Evolutionary conservation across 148 eudicot genomes (phyloP), one percentile per base, ranked within the genome.

Genomic region (Rhododendron griersonianum): DNA sequence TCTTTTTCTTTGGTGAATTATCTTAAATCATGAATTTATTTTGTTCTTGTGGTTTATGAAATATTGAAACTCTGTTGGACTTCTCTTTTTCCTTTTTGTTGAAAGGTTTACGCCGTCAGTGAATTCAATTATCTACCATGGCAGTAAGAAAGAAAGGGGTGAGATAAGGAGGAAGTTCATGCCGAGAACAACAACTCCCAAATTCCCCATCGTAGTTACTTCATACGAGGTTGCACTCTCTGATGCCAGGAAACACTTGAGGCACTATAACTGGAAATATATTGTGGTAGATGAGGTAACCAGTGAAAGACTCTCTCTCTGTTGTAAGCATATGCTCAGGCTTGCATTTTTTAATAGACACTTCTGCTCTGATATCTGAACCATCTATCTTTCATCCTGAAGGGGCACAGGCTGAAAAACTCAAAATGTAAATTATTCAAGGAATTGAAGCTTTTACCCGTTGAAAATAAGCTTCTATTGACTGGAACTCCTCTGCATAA

Each of bases 401-500:
- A 97, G 98, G 99, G 99, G 11, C 99, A 98, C 88, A 92, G 99
- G 85, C 88, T 98, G 91, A 98, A 98, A 88, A 98, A 95, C 90
- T 91, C 98, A 7, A 91, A 95, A 63, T 98, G 99, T 92, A 91
- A 90, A 78, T 89, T 98, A 79, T 35, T 95, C 67, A 98, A 86
- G 90, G 95, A 89, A 90, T 80, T 98, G 89, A 98, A 94, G 88
- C 87, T 51, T 30, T 87, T 98, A 80, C 91, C 91, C 10, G 88
- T 92, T 55, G 98, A 98, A 86, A 98, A 98, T 90, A 95, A 94
- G 90, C 98, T 98, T 87, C 91, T 98, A 23, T 90, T 98, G 88
- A 98, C 99, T 81, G 99, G 99, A 80, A 98, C 99, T 9, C 99
- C 99, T 86, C 92, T 98, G 87, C 99, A 98, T 84, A 98, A 98